Percentiles rank a stretch among this genome's conserved stretches.
phyloP scores from a whole-genome alignment of 495 filamentous ascomycete species.

The Cryomyces minteri region DNA sequence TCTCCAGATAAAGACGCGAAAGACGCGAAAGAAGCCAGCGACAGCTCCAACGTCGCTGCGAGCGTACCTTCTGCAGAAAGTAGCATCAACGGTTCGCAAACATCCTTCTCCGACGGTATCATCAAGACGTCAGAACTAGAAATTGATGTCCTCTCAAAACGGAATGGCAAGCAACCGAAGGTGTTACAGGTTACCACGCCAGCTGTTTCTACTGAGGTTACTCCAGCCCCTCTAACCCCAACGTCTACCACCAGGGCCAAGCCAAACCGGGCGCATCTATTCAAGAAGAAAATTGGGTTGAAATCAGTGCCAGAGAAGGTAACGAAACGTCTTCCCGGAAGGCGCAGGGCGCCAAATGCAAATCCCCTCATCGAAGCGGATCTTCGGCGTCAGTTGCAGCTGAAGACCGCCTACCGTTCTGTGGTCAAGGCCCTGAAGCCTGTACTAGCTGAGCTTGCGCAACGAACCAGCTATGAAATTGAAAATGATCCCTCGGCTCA shows the following conservation, averaged over 20 bases:
- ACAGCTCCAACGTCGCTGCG: no score
- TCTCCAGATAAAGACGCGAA: no score
- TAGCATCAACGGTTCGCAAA: no score
- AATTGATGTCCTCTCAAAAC: no score
- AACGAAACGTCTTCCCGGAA: constrained; percentile 17
- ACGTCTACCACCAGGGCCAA: background rate
- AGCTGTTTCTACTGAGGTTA: background rate
- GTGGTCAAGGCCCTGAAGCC: constrained; percentile 18
- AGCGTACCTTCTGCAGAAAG: no score
- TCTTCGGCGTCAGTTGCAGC: constrained; percentile 18
- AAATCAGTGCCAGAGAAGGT: constrained; percentile 6
- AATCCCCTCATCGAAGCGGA: constrained; percentile 17
- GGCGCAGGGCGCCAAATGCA: constrained; percentile 18
- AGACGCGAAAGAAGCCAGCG: no score
- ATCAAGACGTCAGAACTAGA: no score
- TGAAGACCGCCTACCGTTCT: constrained; percentile 17
- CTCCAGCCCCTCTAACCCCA: background rate
- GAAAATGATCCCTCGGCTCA: constrained; percentile 12
- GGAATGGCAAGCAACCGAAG: background rate
- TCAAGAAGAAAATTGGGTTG: background rate
- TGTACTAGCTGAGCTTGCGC: constrained; percentile 17
- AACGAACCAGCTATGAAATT: constrained; percentile 13
- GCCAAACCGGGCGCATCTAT: background rate
- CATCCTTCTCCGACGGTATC: no score
- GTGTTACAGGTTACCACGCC: background rate